Evolutionary conservation across 331 rosid species (phyloP), one percentile per base, ranked within the genome.

Genomic region (Quercus tomentella): DNA sequence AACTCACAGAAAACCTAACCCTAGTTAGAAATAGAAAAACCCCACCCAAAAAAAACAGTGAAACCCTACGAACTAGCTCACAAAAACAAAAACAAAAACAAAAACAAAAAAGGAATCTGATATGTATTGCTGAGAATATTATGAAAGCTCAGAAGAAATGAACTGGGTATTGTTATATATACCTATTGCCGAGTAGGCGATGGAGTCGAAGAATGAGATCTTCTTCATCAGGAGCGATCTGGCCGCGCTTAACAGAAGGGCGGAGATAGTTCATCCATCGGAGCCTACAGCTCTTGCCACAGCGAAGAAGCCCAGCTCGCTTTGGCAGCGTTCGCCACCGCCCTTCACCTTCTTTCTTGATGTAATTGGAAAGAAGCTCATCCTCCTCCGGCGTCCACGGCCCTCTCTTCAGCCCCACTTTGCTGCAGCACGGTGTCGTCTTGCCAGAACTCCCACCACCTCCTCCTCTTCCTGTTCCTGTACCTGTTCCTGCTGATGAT

Each of bases 181-280:
- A 93, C 98, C 98, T 76, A 75, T 93, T 93, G 28, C 98, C 98
- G 31, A 93, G 96, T 60, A 93, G 96, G 68, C 97, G 97, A 70
- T 93, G 98, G 72, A 93, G 97, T 71, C 97, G 98, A 76, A 91
- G 96, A 75, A 93, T 91, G 83, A 93, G 98, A 74, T 93, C 98
- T 82, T 93, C 98, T 78, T 93, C 98, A 54, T 91, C 97, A 23
- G 92, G 86, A 22, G 97, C 92, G 89, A 93, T 91, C 78, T 89
- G 97, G 77, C 98, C 98, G 30, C 96, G 95, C 81, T 93, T 93
- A 56, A 93, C 92, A 4, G 86, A 86, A 2, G 98, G 98, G 20
- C 98, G 98, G 78, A 93, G 97, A 68, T 93, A 93, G 86, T 93
- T 93, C 94, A 93, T 93, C 98, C 98, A 93, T 0, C 98, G 95